Evolutionary conservation across 2,329 filamentous ascomycete genomes (phyloP).

Genomic region (Xylaria sp.): DNA sequence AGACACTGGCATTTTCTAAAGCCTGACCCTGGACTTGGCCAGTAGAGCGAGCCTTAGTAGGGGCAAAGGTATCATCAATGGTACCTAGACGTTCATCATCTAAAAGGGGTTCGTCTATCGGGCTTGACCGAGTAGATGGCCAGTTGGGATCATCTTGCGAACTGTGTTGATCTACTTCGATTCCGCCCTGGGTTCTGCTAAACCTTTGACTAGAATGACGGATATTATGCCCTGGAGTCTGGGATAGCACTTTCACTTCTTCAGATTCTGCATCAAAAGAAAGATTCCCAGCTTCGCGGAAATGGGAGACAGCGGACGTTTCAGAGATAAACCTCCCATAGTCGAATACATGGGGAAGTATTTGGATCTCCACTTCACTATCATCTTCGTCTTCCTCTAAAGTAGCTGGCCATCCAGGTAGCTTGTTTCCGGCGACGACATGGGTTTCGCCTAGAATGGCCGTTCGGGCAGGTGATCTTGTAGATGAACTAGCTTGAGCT

Average conservation of each 20-base stretch:
- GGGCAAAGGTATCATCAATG: slow-evolving; percentile 23
- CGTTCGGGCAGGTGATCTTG: not conserved
- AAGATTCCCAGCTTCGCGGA: not conserved
- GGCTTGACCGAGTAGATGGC: slow-evolving; percentile 17
- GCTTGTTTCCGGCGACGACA: not conserved
- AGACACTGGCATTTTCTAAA: slow-evolving; percentile 2
- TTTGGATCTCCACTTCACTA: slow-evolving; percentile 17
- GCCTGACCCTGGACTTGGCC: not conserved
- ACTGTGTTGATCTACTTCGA: not conserved
- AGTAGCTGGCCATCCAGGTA: not conserved
- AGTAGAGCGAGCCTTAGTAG: slow-evolving; percentile 4
- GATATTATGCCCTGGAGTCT: not conserved
- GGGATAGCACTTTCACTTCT: not conserved
- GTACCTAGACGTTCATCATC: slow-evolving; percentile 23
- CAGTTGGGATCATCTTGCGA: not conserved
- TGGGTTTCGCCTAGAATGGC: not conserved
- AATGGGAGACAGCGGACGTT: not conserved
- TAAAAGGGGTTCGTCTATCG: slow-evolving; percentile 24
- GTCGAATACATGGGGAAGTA: slow-evolving; percentile 17
- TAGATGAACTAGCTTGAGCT: not conserved
- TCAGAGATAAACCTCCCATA: slow-evolving; percentile 14
- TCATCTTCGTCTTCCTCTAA: slow-evolving; percentile 13
- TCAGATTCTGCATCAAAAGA: slow-evolving; percentile 8
- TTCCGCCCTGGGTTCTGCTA: not conserved
- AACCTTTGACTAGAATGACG: not conserved